Base-by-base conservation (phyloP, 176 grass and related monocot species). In the Aegilops sharonensis region DNA sequence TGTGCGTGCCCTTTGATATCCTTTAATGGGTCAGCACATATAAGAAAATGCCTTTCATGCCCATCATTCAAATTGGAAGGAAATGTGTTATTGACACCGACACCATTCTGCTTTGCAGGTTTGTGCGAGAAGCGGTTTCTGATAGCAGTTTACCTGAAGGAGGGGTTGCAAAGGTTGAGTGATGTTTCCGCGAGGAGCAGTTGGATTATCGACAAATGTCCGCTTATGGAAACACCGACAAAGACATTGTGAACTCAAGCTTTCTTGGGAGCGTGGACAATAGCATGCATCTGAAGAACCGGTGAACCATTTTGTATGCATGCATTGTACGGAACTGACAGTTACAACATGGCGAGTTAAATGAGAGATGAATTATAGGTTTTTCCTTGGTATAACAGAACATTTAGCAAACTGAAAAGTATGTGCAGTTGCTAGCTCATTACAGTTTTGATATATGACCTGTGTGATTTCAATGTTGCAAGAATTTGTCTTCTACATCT, bases 41-140 rank as follows among this genome's bases (percentile, higher is more conserved):
- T 13, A 45, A 30, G 45, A 54, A 67, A 83, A 20, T 31, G 43
- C 56, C 52, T 30, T 21, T 56, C 20, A 29, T 32, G 31, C 59
- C 13, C 61, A 18, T 27, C 11, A 63, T 1, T 56, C 45, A 57
- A 78, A 83, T 37, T 18, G 74, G 70, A 77, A 32, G 54, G 37
- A 71, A 64, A 74, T 42, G 35, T 87, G 30, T 50, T 67, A 69
- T 81, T 87, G 36, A 80, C 43, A 27, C 54, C 3, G 25, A 59
- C n/a, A 31, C 12, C 40, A 8, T 68, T 87, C 9, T 91, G 45
- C 61, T 80, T 84, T 84, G 66, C 50, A 91, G 89, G 70, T 91
- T 91, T 74, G 89, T 91, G 61, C 89, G 81, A 63, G 89, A 91
- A 91, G 81, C 89, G 37, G 85, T 91, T 64, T 78, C 85, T 63